Evolutionary conservation across 306 rosid species (phyloP), one percentile per base, ranked within the genome.

Genomic region (Inga laurina): DNA sequence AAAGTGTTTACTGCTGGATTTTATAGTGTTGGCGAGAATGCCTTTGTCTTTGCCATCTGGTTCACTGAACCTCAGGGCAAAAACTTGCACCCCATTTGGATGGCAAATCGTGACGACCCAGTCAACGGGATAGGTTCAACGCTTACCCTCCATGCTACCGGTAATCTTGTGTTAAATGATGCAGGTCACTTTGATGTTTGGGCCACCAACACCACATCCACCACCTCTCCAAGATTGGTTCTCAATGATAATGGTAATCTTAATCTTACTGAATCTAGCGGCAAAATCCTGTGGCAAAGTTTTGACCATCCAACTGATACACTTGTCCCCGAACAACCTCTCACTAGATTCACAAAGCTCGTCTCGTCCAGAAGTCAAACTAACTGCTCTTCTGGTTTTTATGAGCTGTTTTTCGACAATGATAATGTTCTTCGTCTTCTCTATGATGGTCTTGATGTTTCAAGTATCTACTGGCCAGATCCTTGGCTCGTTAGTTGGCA

Each of bases 271-370:
- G 59, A 67, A 37, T 10, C 51, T 49, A n/a, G 56, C 3, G 86
- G 83, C 21, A 12, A n/a, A 21, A 0, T 51, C 48, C 62, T 86
- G 21, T 88, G 93, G 91, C 82, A 86, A 69, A 90, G 90, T 65
- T 88, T 88, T 77, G 85, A 86, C 46, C 72, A 67, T 7, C 93
- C 93, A 0, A 88, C 88, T 0, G 85, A 90, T n/a, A 88, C 91
- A 3, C 86, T 90, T 0, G 84, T 90, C 78, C 91, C 93, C 2
- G 57, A 34, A 2, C 93, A 88, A 41, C 78, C 1, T 5, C 57
- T 86, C 12, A 84, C 87, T 4, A 82, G 86, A 22, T 7, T 39
- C 37, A 57, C 87, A 9, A 16, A 48, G 6, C 87, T 90, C 16
- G 73, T 84, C 27, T 82, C 93, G 2, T 51, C 80, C 8, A 86